Conservation (phyloP, 495 filamentous ascomycete species). For the Podospora pseudoanserina region DNA sequence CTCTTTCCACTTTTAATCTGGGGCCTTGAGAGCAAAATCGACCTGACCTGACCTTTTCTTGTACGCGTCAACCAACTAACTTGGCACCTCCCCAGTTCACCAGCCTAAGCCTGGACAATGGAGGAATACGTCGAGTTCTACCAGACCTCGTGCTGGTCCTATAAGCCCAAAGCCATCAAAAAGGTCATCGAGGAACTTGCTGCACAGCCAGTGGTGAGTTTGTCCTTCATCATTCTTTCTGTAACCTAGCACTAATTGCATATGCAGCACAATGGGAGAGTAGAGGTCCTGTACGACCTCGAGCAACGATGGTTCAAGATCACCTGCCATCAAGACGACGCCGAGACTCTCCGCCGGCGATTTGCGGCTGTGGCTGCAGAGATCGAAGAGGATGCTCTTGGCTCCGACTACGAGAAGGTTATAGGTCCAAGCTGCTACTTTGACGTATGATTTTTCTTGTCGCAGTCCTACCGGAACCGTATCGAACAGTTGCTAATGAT, state of each 20-base stretch:
- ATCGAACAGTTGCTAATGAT: not conserved
- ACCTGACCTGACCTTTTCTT: not conserved
- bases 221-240: not conserved
- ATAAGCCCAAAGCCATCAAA: conserved; percentile 29
- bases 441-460: not conserved
- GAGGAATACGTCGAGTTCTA: conserved; percentile 25
- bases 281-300: conserved; percentile 31
- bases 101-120: not conserved
- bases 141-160: conserved; percentile 33
- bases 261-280: conserved; percentile 4
- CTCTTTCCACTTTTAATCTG: not conserved
- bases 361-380: conserved; percentile 17
- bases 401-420: conserved; percentile 23
- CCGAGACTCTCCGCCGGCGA: conserved; percentile 16
- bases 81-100: not conserved
- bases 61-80: not conserved
- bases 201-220: conserved; percentile 23
- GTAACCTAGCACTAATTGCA: not conserved
- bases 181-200: conserved; percentile 24
- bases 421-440: conserved; percentile 1
- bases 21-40: not conserved
- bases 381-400: conserved; percentile 23
- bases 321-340: conserved; percentile 30
- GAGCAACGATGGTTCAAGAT: conserved; percentile 29
- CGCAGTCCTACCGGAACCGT: not conserved